Conservation (phyloP, 805 yeast species). For the Sugiyamaella americana region DNA sequence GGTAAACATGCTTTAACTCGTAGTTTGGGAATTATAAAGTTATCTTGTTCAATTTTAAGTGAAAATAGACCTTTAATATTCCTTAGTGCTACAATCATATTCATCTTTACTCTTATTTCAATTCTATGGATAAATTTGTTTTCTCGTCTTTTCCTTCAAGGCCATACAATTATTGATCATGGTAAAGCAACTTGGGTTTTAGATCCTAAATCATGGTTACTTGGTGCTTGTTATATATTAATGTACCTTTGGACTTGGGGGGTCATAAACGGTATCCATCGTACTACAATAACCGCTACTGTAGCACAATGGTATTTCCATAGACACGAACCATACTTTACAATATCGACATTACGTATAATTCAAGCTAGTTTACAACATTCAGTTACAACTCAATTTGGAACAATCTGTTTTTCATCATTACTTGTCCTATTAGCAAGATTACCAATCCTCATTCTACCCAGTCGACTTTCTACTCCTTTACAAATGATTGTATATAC, state of each 20-base stretch:
- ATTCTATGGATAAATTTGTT: constrained; percentile 33
- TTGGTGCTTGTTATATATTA: constrained; percentile 30
- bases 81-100: constrained; percentile 28
- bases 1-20: constrained; percentile 25
- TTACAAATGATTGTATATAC: constrained; percentile 24
- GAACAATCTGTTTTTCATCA: constrained; percentile 33
- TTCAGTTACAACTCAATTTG: constrained; percentile 30
- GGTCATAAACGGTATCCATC: constrained; percentile 34
- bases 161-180: constrained; percentile 19
- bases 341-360: constrained; percentile 18
- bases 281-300: constrained; percentile 32
- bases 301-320: constrained; percentile 37
- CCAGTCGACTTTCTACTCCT: constrained; percentile 23
- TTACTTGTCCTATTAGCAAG: constrained; percentile 29
- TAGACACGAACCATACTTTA: constrained; percentile 20
- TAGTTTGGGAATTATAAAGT: constrained; percentile 33
- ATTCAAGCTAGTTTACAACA: constrained; percentile 25
- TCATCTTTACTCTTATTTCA: constrained; percentile 29
- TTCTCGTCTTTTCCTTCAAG: constrained; percentile 29
- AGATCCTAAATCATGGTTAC: constrained; percentile 29
- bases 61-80: constrained; percentile 29
- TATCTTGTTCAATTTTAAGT: constrained; percentile 32
- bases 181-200: constrained; percentile 22
- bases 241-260: constrained; percentile 41
- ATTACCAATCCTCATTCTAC: constrained; percentile 34